Evolutionary conservation across 2,329 filamentous ascomycete species (phyloP).

Genomic region (Botrytis cinerea): DNA sequence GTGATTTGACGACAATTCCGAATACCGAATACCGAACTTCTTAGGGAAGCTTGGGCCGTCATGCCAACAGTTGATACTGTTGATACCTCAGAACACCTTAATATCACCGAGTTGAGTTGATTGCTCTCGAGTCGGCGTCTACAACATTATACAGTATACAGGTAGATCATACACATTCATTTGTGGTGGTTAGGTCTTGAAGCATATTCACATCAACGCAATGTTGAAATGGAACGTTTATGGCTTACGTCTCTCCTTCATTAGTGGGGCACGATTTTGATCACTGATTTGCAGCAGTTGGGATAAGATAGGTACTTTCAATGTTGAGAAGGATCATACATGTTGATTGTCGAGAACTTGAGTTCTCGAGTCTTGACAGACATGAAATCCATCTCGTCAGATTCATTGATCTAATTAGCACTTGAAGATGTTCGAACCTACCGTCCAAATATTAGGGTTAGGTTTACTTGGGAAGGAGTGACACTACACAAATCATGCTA

Average conservation of each 20-base stretch:
- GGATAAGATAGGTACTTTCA: background rate
- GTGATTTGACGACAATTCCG: conserved; percentile 6
- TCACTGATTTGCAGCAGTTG: background rate
- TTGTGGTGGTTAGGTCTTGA: background rate
- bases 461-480: background rate
- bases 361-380: no score
- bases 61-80: background rate
- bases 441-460: background rate
- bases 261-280: background rate
- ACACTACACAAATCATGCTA: background rate
- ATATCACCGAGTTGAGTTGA: background rate
- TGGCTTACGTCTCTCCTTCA: background rate
- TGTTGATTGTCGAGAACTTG: background rate
- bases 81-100: background rate
- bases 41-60: conserved; percentile 5
- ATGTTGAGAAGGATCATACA: background rate
- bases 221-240: background rate
- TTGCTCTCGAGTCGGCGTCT: background rate
- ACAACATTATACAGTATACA: background rate
- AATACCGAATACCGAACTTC: conserved; percentile 6
- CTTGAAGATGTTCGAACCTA: background rate
- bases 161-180: background rate
- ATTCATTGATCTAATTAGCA: background rate
- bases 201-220: background rate
- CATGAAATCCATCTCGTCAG: background rate